phyloP scores from a whole-genome alignment of 176 grass and related monocot species.

The Secale cereale region DNA sequence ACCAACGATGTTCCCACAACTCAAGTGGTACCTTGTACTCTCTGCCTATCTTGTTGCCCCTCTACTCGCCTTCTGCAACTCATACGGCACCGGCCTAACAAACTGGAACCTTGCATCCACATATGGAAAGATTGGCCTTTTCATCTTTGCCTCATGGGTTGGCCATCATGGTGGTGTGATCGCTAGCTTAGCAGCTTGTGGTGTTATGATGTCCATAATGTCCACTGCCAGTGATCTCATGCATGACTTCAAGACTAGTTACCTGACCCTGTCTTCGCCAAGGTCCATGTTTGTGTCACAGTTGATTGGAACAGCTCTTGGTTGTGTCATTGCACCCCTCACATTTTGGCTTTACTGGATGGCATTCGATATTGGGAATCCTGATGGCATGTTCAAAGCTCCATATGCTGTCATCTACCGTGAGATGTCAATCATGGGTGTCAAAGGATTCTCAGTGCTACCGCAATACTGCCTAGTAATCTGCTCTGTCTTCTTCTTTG shows the following conservation, averaged over 20 bases:
- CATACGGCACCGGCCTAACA: conserved; percentile 69
- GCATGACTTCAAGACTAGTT: conserved; percentile 90
- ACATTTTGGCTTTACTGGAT: conserved; percentile 85
- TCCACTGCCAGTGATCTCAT: conserved; percentile 80
- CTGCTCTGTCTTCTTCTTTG: conserved; percentile 51
- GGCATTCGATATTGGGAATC: conserved; percentile 64
- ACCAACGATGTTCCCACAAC: conserved; percentile 66
- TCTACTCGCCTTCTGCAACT: conserved; percentile 78
- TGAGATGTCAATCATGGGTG: conserved; percentile 72
- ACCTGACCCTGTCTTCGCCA: conserved; percentile 73
- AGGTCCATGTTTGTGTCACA: conserved; percentile 85
- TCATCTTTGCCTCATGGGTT: conserved; percentile 64
- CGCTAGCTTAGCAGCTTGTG: conserved; percentile 66
- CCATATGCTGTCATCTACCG: conserved; percentile 72
- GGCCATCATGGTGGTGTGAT: conserved; percentile 69
- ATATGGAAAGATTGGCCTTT: conserved; percentile 77
- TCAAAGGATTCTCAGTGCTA: conserved; percentile 62
- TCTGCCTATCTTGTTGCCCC: conserved; percentile 54
- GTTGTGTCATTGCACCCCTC: conserved; percentile 70
- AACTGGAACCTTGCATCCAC: conserved; percentile 68
- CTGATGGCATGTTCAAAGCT: conserved; percentile 69
- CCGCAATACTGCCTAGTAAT: conserved; percentile 65
- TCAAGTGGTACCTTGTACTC: conserved; percentile 76
- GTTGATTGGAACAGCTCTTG: conserved; percentile 72
- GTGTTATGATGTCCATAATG: conserved; percentile 85